Base-by-base conservation (phyloP, 176 grass and related monocot genomes). In the Otatea glauca region DNA sequence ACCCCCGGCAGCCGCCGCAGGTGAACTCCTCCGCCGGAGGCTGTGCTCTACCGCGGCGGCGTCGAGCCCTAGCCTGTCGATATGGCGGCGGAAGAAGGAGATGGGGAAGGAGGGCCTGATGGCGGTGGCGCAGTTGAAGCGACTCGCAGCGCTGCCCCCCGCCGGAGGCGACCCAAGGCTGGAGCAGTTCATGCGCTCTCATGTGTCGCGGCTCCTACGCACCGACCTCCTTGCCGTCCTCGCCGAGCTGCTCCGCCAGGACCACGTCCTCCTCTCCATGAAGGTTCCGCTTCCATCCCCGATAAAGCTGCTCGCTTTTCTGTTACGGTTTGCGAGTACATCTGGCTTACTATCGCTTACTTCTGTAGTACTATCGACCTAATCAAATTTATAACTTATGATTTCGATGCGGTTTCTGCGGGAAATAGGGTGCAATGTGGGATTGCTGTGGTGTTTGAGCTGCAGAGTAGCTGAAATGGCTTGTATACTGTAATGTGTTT, bases 61-160 rank as follows among this genome's bases (percentile, higher is more conserved):
- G 2, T 99, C 91, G 65, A 92, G 77, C 81, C 89, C 90, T 2
- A 91, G 88, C 80, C 78, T 92, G 1, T 99, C 93, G 44, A 92
- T 99, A 89, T 96, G 93, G 91, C 71, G 93, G 58, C 71, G 93
- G 81, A 96, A 96, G 88, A 96, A 99, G 71, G 93, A 99, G 86
- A 99, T 99, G 93, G 90, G 93, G 48, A 96, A 99, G 78, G 93
- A 99, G 75, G 96, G 96, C 49, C 84, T 99, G 38, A 96, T 99
- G 83, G 93, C 80, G 42, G 93, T 99, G 27, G 87, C 76, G 51
- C 96, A 96, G 61, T 89, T 96, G 25, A 99, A 99, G 91, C 88
- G 93, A 66, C 93, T 99, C 29, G 89, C 84, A 20, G 80, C 86
- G 67, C 75, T 87, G 58, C 84, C 88, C 32, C 87, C 90, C 11